phyloP scores from a whole-genome alignment of 192 early-diverging fungal species.

The Cladochytrium replicatum region DNA sequence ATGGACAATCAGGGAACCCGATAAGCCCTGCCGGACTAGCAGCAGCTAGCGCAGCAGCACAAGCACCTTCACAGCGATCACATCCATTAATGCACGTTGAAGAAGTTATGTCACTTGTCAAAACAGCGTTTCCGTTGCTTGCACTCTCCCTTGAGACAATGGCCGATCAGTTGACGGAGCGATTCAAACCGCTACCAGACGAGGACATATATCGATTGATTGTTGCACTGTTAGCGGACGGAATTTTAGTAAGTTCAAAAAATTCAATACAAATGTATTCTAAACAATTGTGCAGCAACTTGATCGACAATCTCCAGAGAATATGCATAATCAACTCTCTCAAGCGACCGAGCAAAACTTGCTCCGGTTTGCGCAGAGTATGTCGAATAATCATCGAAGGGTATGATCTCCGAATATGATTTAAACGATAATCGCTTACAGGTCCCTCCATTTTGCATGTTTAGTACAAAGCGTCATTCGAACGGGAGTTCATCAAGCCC shows the following conservation, averaged over 20 bases:
- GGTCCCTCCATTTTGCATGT: neutral
- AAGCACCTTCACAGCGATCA: conserved; percentile 17
- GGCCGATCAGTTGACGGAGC: conserved; percentile 92
- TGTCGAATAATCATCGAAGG: conserved; percentile 67
- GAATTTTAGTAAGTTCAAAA: conserved; percentile 53
- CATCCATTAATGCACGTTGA: conserved; percentile 86
- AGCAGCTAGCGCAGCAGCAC: conserved; percentile 8
- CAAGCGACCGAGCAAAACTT: conserved; percentile 70
- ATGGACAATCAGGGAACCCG: no score
- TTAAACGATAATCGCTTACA: conserved; percentile 1
- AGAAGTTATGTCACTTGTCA: conserved; percentile 88
- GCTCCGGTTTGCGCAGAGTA: conserved; percentile 75
- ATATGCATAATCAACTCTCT: conserved; percentile 52
- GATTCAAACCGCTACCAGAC: conserved; percentile 87
- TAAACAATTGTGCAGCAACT: conserved; percentile 62
- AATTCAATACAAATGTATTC: conserved; percentile 17
- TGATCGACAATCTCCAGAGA: no score
- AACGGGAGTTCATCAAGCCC: conserved; percentile 82
- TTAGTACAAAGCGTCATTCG: conserved; percentile 59
- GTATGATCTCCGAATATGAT: conserved; percentile 13
- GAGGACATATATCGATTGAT: conserved; percentile 97
- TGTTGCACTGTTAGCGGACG: conserved; percentile 83
- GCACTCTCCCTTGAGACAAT: conserved; percentile 96
- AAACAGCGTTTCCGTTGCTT: conserved; percentile 88
- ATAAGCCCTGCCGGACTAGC: conserved; percentile 16